Evolutionary conservation across 805 yeast species (phyloP), one percentile per base, ranked within the genome.

Genomic region (Cyberlindnera euphorbiae): DNA sequence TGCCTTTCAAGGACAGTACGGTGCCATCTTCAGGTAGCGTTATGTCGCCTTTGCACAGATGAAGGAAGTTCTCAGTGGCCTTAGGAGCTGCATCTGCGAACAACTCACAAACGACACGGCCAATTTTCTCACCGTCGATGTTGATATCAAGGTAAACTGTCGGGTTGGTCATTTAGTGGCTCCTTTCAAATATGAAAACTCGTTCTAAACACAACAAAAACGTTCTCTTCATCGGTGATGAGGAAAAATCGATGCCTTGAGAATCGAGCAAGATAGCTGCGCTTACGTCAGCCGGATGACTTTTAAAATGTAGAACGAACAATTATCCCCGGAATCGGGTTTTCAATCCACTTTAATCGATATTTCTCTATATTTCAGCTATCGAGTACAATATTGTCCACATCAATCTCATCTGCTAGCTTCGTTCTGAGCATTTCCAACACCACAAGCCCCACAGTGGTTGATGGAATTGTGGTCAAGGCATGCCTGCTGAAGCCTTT

Each of bases 401-500:
- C 46, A 9, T 36, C 47, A 21, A 48, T 44, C 33, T 45, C 50
- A 19, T 41, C 47, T 12, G 59, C 61, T 13, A 63, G 38, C 27
- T 52, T 59, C 10, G 51, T 66, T 55, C 97, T 67, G 71, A 85
- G 71, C 15, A 85, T 79, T 58, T 90, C 97, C 58, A 90, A 77
- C 12, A 86, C 86, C 32, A 90, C 63, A 26, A 90, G 64, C 0
- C 96, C 96, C 28, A 87, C 74, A 28, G 94, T 82, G 1, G 96
- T 85, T 2, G 95, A 86, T 1, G 97, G 97, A 29, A 89, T 75
- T 2, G 84, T 77, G 1, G 86, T 72, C 32, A 84, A 52, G 0
- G 95, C 82, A 42, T 81, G 82, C 39, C 80, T 64, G 6, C 71
- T 64, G 53, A 84, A 86, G 0, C 97, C 97, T 45, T 77, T 79